A percentile compares a stretch with the other conserved stretches of the same genome.
These are phyloP conservation scores for Penicillium ucsense DNA, from an alignment of 495 filamentous ascomycete species.

Conservation along the genomic window DNA sequence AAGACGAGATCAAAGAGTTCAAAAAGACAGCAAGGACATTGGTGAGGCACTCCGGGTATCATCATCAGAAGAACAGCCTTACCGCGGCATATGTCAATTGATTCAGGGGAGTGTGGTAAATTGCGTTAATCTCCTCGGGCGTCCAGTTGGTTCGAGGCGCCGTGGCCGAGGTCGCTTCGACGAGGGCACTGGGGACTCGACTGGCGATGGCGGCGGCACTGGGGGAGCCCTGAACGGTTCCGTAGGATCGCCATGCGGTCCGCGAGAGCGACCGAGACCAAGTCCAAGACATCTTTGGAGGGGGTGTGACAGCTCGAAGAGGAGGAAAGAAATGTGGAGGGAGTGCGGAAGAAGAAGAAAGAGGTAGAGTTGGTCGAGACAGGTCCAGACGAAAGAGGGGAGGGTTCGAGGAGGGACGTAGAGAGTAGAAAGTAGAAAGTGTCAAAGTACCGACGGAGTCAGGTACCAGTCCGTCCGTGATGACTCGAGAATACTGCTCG, in stretches of 20 bases:
- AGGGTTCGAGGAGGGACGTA: neutral
- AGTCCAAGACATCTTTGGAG: conserved; percentile 22
- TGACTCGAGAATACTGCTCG: neutral
- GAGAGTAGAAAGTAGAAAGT: conserved; percentile 4
- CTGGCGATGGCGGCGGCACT: conserved; percentile 23
- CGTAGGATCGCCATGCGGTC: conserved; percentile 27
- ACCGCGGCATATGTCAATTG: conserved; percentile 67
- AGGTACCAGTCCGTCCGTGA: too few relatives aligned
- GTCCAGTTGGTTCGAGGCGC: conserved; percentile 64
- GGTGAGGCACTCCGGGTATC: too few relatives aligned
- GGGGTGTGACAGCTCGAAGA: conserved; percentile 7
- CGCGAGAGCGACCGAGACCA: conserved; percentile 20
- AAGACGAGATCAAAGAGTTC: too few relatives aligned
- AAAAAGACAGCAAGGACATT: too few relatives aligned
- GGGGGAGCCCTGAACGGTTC: conserved; percentile 33
- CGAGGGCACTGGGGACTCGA: conserved; percentile 30
- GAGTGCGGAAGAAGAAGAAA: neutral
- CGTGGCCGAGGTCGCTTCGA: conserved; percentile 46
- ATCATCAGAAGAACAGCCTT: conserved; percentile 12
- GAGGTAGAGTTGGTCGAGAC: neutral
- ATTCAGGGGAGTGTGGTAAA: conserved; percentile 71
- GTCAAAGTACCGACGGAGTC: too few relatives aligned
- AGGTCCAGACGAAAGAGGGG: neutral
- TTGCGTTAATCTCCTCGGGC: conserved; percentile 60
- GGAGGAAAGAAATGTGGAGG: conserved; percentile 2